Evolutionary conservation across 768 basidiomycete genomes (phyloP).

Genomic region (Russula sp.): DNA sequence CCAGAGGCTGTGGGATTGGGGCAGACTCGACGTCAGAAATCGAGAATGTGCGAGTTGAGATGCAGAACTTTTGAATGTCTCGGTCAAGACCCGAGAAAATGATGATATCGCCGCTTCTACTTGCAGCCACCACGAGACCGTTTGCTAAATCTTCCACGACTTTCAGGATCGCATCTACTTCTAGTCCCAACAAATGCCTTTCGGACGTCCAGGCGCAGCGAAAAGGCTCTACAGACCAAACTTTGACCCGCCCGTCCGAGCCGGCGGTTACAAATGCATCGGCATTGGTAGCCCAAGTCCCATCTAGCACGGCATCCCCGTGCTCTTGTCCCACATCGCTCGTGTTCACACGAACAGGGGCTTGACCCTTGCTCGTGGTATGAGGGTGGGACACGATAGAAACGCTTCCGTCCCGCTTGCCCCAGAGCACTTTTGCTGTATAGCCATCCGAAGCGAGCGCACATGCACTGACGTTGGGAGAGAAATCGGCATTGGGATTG

Average conservation of each 20-base stretch:
- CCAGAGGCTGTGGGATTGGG: neutral
- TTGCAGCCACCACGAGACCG: conserved; percentile 45
- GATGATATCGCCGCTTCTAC: conserved; percentile 50
- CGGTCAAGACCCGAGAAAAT: conserved; percentile 46
- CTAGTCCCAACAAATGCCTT: conserved; percentile 30
- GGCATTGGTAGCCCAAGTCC: conserved; percentile 42
- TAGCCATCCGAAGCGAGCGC: conserved; percentile 55
- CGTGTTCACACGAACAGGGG: conserved; percentile 40
- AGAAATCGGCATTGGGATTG: conserved; percentile 72
- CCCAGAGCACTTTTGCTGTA: conserved; percentile 68
- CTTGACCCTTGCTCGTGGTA: conserved; percentile 50
- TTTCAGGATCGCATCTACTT: conserved; percentile 47
- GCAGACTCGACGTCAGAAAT: neutral
- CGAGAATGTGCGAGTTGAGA: conserved; percentile 3
- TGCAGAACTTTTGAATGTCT: conserved; percentile 3
- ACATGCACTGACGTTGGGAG: conserved; percentile 58
- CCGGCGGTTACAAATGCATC: conserved; percentile 46
- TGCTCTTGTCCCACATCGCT: conserved; percentile 58
- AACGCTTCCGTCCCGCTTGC: conserved; percentile 62
- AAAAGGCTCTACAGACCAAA: conserved; percentile 60
- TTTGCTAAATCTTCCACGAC: conserved; percentile 41
- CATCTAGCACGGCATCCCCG: conserved; percentile 50
- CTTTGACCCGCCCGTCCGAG: conserved; percentile 60
- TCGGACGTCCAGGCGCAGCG: conserved; percentile 62
- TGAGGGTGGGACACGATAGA: conserved; percentile 51